Evolutionary conservation across 2,329 filamentous ascomycete genomes (phyloP), one percentile per base, ranked within the genome.

Genomic region (Aspergillus versicolor): DNA sequence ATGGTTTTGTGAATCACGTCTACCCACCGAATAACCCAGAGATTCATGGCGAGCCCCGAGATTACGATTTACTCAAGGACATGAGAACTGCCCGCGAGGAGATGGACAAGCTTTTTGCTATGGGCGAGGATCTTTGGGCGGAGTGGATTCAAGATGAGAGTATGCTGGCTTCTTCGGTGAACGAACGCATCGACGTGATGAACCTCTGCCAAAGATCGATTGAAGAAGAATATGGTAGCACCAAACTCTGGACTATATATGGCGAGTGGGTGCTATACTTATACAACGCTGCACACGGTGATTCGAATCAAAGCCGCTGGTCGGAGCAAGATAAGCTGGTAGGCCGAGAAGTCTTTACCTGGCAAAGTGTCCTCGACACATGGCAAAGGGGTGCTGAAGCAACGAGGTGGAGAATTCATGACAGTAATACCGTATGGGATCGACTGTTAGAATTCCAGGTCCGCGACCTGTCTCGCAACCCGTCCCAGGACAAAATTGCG

Each of bases 91-190:
- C 79, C 4, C 80, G 84, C 57, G 80, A 83, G 63, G 79, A 81
- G 53, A 85, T 88, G 81, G 81, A 84, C 63, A 80, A 81, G 52
- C 79, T 84, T 19, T 88, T 87, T 64, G 81, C 85, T 2, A 80
- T 88, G 58, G 85, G 85, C 1, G 85, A 88, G 67, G 79, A 83
- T 42, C 74, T 87, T 50, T 88, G 84, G 84, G 73, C 80, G 4
- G 83, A 86, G 58, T 86, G 85, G 79, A 81, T 88, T 43, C 79
- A 84, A 61, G 85, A 88, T 61, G 85, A 87, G 67, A 82, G 80
- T 51, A 74, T 83, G 56, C 70, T 87, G 52, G 84, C 84, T 24
- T 76, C 73, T 19, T 78, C 79, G 17, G 73, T 81, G 6, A 82
- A 86, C 21, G 84, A 87, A 64, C 80, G 83, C 38, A 79, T 85